Evolutionary conservation across 1,284 basidiomycete genomes (phyloP).

Genomic region (Waitea zeae): DNA sequence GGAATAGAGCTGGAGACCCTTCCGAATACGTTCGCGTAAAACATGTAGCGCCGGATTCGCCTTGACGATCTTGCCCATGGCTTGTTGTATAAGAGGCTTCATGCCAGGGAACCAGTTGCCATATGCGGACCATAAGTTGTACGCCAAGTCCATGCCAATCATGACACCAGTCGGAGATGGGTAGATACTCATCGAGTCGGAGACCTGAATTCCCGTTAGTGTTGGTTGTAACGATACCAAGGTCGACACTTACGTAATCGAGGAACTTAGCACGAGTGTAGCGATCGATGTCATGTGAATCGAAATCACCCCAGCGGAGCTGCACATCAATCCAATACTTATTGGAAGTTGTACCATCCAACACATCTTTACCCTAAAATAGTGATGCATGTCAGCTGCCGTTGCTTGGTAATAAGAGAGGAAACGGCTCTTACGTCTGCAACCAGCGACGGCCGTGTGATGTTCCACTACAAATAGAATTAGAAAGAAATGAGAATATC

Average conservation of each 20-base stretch:
- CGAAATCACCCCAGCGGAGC: slow-evolving; percentile 97
- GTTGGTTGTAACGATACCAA: slow-evolving; percentile 5
- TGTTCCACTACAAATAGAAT: slow-evolving; percentile 86
- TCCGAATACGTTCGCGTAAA: slow-evolving; percentile 94
- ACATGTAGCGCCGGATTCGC: slow-evolving; percentile 98
- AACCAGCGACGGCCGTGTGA: slow-evolving; percentile 87
- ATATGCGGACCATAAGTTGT: slow-evolving; percentile 98
- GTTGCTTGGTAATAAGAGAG: slow-evolving; percentile 17
- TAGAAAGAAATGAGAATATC: neutral
- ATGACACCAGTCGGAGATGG: slow-evolving; percentile 96
- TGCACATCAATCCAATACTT: slow-evolving; percentile 99
- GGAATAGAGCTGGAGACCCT: slow-evolving; percentile 95
- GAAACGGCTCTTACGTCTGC: too few species aligned
- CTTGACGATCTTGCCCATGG: slow-evolving; percentile 99
- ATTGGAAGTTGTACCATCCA: slow-evolving; percentile 94
- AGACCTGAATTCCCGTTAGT: slow-evolving; percentile 51
- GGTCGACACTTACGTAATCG: slow-evolving; percentile 80
- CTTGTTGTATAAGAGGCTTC: slow-evolving; percentile 96
- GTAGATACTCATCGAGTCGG: slow-evolving; percentile 95
- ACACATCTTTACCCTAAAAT: slow-evolving; percentile 72
- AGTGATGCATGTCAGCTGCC: slow-evolving; percentile 5
- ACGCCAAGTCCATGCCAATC: slow-evolving; percentile 96
- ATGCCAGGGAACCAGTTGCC: slow-evolving; percentile 99
- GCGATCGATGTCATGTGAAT: slow-evolving; percentile 95
- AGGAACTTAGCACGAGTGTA: slow-evolving; percentile 97